Evolutionary conservation across 108 stramenopile genomes (phyloP).

Genomic region (Epithemia pelagica): DNA sequence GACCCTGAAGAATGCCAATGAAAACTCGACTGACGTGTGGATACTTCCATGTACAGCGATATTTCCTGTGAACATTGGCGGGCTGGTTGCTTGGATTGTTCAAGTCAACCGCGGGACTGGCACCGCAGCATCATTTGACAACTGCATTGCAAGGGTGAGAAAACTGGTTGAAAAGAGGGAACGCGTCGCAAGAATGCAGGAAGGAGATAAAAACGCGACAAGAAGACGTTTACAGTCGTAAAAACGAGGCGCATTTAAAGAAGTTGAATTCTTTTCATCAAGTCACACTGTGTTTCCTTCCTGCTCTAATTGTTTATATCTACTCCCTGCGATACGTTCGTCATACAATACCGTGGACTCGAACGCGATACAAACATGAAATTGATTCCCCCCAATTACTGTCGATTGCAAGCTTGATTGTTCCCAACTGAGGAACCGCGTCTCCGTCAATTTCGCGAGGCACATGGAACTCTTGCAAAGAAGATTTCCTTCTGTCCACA

Average conservation of each 20-base stretch:
- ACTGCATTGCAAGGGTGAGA: not conserved
- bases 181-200: not conserved
- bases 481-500: not conserved
- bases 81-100: constrained; percentile 50
- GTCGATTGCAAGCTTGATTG: constrained; percentile 68
- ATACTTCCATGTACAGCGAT: constrained; percentile 33
- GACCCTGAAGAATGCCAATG: constrained; percentile 12
- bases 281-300: too few species aligned
- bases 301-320: too few species aligned
- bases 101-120: not conserved
- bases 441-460: constrained; percentile 57
- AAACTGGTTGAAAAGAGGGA: not conserved
- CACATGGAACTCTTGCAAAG: not conserved
- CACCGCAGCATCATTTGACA: not conserved
- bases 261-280: too few species aligned
- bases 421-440: constrained; percentile 46
- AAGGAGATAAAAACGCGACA: not conserved
- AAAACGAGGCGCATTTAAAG: too few species aligned
- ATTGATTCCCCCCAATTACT: constrained; percentile 71
- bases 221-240: not conserved
- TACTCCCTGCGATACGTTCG: too few species aligned
- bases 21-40: not conserved
- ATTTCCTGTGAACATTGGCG: constrained; percentile 60
- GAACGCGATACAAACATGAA: constrained; percentile 73
- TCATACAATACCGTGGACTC: constrained; percentile 51